Base-by-base conservation (phyloP, 2,329 filamentous ascomycete species). In the Parastagonospora nodorum region DNA sequence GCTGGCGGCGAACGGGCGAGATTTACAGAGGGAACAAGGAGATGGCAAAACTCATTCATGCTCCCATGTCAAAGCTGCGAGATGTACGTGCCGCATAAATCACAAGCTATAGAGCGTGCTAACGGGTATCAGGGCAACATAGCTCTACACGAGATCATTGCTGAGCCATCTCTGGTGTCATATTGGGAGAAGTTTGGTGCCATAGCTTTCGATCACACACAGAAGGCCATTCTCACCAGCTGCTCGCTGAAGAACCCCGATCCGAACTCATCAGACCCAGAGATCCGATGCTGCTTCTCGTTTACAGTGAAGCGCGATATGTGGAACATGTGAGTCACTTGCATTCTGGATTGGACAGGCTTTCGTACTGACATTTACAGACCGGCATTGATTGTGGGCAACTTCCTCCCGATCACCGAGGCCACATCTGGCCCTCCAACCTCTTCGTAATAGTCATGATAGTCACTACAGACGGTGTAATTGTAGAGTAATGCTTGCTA, bases 171-270 rank as follows among this genome's bases (percentile, higher is more conserved):
- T 35, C 84, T 96, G 53, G 94, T 97, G 47, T 90, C 90, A 64
- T 99, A 99, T 68, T 99, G 94, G 94, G 94, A 99, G 75, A 96
- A 99, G 68, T 99, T 99, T 68, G 92, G 93, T 43, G 93, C 92
- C 5, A 97, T 99, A 64, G 95, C 94, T 8, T 99, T 99, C 74
- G 94, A 99, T 69, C 86, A 88, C 50, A 87, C 85, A 8, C 94
- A 97, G 71, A 96, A 99, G 72, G 95, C 93, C 16, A 90, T 99
- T 66, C 80, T 99, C 61, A 99, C 94, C 16, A 93, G 90, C 60
- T 99, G 94, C 71, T 88, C 90, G 9, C 77, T 99, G 55, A 96
- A 96, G 74, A 92, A 87, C 60, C 92, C 69, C 0, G 71, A 75
- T 48, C 63, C 68, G 43, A 83, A 83, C 53, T 85, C 87, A 2